These are phyloP conservation scores for Colletotrichum simmondsii DNA, from an alignment of 2,329 filamentous ascomycete species.

Conservation along the genomic window DNA sequence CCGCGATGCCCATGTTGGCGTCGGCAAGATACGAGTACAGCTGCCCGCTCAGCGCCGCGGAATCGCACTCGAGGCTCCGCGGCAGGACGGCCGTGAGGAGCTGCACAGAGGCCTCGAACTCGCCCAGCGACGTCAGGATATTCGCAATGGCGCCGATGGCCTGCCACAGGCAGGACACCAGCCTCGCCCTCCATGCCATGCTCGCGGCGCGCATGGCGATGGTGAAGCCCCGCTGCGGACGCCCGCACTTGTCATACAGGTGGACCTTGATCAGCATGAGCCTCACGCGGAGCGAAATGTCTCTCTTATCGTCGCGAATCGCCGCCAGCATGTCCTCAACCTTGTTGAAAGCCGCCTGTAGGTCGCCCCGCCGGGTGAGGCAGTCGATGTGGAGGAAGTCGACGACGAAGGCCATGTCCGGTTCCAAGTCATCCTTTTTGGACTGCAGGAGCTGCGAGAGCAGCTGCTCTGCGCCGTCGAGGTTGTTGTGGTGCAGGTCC, in stretches of 20 bases:
- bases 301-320: slow-evolving; percentile 57
- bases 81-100: slow-evolving; percentile 79
- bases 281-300: slow-evolving; percentile 74
- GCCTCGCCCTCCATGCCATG: slow-evolving; percentile 75
- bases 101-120: slow-evolving; percentile 74
- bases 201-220: slow-evolving; percentile 80
- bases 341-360: slow-evolving; percentile 59
- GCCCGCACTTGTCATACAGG: slow-evolving; percentile 74
- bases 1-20: slow-evolving; percentile 81
- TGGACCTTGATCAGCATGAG: slow-evolving; percentile 79
- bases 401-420: slow-evolving; percentile 62
- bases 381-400: slow-evolving; percentile 65
- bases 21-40: slow-evolving; percentile 80
- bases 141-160: slow-evolving; percentile 74
- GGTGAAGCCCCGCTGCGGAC: slow-evolving; percentile 80
- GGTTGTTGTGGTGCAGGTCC: slow-evolving; percentile 67
- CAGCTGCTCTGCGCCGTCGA: slow-evolving; percentile 61
- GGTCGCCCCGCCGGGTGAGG: slow-evolving; percentile 58
- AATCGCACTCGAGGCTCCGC: slow-evolving; percentile 78
- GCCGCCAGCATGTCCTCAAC: slow-evolving; percentile 56
- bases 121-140: slow-evolving; percentile 75
- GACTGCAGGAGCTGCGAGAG: slow-evolving; percentile 65
- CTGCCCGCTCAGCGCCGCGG: slow-evolving; percentile 69
- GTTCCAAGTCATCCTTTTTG: slow-evolving; percentile 60
- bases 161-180: slow-evolving; percentile 79